A percentile compares a stretch with the other conserved stretches of the same genome.
Evolutionary conservation across 805 yeast species (phyloP).

Genomic region (Metschnikowia drakensbergensis): DNA sequence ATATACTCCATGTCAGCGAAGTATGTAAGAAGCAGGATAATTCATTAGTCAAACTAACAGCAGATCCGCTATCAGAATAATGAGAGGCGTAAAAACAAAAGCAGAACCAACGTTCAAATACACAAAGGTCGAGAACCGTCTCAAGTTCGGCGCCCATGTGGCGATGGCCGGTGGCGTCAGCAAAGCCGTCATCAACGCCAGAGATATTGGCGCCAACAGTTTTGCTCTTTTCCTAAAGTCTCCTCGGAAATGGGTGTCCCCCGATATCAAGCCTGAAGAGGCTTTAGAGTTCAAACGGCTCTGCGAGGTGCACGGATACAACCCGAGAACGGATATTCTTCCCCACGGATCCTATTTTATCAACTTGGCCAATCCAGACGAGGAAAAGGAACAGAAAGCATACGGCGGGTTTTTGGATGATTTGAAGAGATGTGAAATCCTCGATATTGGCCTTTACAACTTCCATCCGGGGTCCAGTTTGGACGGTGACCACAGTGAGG

Average conservation of each 20-base stretch:
- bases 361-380: slow-evolving; percentile 87
- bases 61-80: slow-evolving; percentile 4
- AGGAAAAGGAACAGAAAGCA: slow-evolving; percentile 71
- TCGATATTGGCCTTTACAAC: slow-evolving; percentile 82
- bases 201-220: slow-evolving; percentile 61
- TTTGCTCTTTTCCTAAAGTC: slow-evolving; percentile 89
- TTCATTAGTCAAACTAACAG: not conserved
- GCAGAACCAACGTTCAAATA: slow-evolving; percentile 21
- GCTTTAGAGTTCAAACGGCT: slow-evolving; percentile 58
- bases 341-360: slow-evolving; percentile 96
- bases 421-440: slow-evolving; percentile 75
- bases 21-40: not conserved
- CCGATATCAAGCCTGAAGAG: slow-evolving; percentile 66
- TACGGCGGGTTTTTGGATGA: slow-evolving; percentile 81
- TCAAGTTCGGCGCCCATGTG: slow-evolving; percentile 87
- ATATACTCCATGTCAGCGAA: not conserved
- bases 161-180: slow-evolving; percentile 79
- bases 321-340: slow-evolving; percentile 72
- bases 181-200: slow-evolving; percentile 60
- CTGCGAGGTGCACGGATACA: slow-evolving; percentile 61
- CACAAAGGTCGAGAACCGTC: slow-evolving; percentile 41
- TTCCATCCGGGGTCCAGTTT: slow-evolving; percentile 92
- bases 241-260: slow-evolving; percentile 89
- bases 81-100: slow-evolving; percentile 4
- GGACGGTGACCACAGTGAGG: slow-evolving; percentile 59